Conservation (phyloP, 805 yeast genomes). For the Kodamaea hsintzibuensis region DNA sequence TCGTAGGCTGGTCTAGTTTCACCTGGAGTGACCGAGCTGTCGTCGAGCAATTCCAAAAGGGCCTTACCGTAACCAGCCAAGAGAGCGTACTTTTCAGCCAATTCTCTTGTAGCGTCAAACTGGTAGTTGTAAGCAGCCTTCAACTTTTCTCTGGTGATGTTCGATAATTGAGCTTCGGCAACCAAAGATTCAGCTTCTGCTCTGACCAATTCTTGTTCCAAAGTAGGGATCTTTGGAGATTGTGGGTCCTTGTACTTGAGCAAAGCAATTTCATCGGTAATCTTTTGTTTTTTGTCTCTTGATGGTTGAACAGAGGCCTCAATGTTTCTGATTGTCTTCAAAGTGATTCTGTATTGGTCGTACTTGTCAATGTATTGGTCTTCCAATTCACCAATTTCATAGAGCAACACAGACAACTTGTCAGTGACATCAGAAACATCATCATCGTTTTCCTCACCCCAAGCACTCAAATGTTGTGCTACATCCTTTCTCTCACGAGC, state of each 20-base stretch:
- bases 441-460: conserved; percentile 89
- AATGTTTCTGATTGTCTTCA: conserved; percentile 79
- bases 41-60: conserved; percentile 77
- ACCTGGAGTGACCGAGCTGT: conserved; percentile 86
- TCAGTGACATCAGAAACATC: conserved; percentile 86
- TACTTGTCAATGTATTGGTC: conserved; percentile 84
- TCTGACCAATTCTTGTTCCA: conserved; percentile 88
- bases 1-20: conserved; percentile 89
- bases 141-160: conserved; percentile 84
- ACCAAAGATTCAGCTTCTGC: conserved; percentile 91
- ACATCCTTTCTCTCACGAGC: conserved; percentile 79
- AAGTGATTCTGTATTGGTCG: conserved; percentile 81
- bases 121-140: conserved; percentile 83
- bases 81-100: conserved; percentile 80
- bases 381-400: conserved; percentile 83
- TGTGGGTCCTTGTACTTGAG: conserved; percentile 84
- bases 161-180: conserved; percentile 88
- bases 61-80: conserved; percentile 92
- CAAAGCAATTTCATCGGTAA: conserved; percentile 82
- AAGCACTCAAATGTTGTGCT: conserved; percentile 76
- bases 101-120: conserved; percentile 83
- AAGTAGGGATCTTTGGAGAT: conserved; percentile 74
- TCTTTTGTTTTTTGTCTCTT: conserved; percentile 81
- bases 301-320: conserved; percentile 88
- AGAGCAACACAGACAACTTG: conserved; percentile 79